Evolutionary conservation across 768 basidiomycete genomes (phyloP).

Genomic region (Mycena galopus): DNA sequence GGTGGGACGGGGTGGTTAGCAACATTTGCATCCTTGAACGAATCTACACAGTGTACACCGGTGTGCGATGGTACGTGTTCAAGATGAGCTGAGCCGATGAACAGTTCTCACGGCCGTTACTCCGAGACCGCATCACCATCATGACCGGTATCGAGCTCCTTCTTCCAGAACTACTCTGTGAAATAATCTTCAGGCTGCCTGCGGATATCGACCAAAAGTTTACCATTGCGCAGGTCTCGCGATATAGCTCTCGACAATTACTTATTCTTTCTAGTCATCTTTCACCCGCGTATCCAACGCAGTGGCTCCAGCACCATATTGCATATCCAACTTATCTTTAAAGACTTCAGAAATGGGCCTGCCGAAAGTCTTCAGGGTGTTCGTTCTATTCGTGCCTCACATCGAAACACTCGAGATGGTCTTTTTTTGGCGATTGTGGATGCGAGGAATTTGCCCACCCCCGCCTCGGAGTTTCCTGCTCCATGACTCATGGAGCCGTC

Average conservation of each 20-base stretch:
- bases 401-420: background rate
- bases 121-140: too few species aligned
- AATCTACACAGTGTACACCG: too few species aligned
- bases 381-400: background rate
- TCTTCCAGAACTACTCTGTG: background rate
- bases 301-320: background rate
- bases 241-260: background rate
- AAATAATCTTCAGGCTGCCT: background rate
- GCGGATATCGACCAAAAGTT: slow-evolving; percentile 4
- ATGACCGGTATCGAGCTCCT: background rate
- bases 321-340: background rate
- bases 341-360: background rate
- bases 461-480: background rate
- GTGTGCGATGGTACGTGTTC: too few species aligned
- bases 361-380: background rate
- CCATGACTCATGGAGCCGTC: too few species aligned
- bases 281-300: background rate
- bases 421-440: background rate
- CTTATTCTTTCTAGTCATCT: background rate
- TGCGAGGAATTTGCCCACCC: too few species aligned
- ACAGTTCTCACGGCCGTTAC: too few species aligned
- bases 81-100: too few species aligned
- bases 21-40: too few species aligned
- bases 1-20: too few species aligned
- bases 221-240: background rate